Base-by-base conservation (phyloP, 768 basidiomycete genomes). In the Psilocybe subaeruginosa region DNA sequence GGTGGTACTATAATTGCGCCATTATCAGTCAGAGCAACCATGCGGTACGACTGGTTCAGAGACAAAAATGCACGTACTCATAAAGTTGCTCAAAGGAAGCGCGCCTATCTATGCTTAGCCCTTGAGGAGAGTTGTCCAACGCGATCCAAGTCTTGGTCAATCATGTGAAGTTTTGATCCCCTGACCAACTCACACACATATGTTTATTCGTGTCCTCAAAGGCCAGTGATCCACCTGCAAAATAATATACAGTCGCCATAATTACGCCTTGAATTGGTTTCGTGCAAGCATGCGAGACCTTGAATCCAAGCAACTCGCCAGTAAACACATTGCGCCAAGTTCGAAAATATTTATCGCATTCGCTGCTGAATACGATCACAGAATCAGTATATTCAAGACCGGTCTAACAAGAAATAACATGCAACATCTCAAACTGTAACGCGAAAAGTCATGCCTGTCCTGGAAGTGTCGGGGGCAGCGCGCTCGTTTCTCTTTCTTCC, bases 401-500 rank as follows among this genome's bases (percentile, higher is more conserved):
- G 4, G 41, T 16, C 7, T 43, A 11, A 14, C 41, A 12, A 29
- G 16, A 41, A 30, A 23, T 19, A 33, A 14, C 35, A 23, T 23
- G 23, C 11, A 3, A 3, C 8, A 56, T 7, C 17, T 31, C 12
- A 29, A 47, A 23, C 23, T 29, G 55, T 3, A 14, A 46, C 23
- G 11, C n/a, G 29, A 27, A 23, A 45, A 14, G 43, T 31, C 35
- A 54, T 39, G 52, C 33, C 12, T 33, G n/a, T 9, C 52, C 33
- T 37, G 52, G 33, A n/a, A 60, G 46, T 43, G 41, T 8, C 9
- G n/a, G n/a, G 14, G 41, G 41, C 37, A 71, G 39, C 2, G 64
- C 69, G 56, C 63, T 70, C 5, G 68, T 70, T 60, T 74, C 73
- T 16, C 60, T 66, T 11, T 80, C 78, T 60, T 80, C 78, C 33